Evolutionary conservation across 768 basidiomycete genomes (phyloP).

Genomic region (Pleurotus djamor): DNA sequence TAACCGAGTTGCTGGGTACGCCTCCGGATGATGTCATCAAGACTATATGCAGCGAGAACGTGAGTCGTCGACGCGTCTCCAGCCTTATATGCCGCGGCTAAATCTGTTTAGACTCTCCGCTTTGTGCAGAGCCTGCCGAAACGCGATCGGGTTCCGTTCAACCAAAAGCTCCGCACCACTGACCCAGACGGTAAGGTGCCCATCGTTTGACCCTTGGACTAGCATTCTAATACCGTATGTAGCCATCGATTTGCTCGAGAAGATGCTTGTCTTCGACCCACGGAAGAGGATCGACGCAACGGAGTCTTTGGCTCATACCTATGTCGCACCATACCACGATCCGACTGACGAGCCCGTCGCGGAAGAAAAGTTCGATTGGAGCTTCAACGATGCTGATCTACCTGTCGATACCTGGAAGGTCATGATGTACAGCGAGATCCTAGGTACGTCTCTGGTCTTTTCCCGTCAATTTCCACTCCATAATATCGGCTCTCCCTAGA

Average conservation of each 20-base stretch:
- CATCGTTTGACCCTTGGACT: neutral
- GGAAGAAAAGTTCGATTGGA: constrained; percentile 96
- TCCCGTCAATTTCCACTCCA: neutral
- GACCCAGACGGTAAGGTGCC: constrained; percentile 75
- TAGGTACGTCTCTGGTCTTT: constrained; percentile 53
- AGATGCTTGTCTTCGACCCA: constrained; percentile 99
- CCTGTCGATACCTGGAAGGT: constrained; percentile 99
- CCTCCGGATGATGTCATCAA: constrained; percentile 99
- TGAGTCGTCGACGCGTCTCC: constrained; percentile 32
- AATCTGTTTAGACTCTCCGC: constrained; percentile 73
- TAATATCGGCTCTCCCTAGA: constrained; percentile 37
- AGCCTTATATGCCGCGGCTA: constrained; percentile 5
- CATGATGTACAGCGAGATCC: constrained; percentile 99
- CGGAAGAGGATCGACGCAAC: constrained; percentile 95
- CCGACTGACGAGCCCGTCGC: constrained; percentile 97
- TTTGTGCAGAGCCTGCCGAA: constrained; percentile 99
- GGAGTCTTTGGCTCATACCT: constrained; percentile 87
- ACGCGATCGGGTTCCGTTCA: constrained; percentile 93
- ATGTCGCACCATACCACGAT: constrained; percentile 97
- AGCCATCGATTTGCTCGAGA: constrained; percentile 96
- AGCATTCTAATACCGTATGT: neutral
- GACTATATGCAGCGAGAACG: constrained; percentile 97
- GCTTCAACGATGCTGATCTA: constrained; percentile 98
- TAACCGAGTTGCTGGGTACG: constrained; percentile 97
- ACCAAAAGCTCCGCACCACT: constrained; percentile 84